These are phyloP conservation scores for Aspergillus persii DNA, from an alignment of 2,329 filamentous ascomycete species.

Conservation along the genomic window DNA sequence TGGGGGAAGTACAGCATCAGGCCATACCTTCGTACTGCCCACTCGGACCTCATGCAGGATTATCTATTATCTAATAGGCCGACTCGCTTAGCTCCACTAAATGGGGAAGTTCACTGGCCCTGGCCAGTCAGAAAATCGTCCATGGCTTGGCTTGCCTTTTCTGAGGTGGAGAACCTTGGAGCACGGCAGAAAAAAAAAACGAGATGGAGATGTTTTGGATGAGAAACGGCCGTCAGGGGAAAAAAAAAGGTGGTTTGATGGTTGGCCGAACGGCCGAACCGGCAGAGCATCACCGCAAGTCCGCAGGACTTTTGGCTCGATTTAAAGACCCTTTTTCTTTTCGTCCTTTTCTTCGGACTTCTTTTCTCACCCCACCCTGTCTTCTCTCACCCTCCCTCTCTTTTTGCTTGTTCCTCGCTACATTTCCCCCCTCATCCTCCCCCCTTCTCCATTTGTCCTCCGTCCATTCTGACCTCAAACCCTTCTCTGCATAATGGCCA, in stretches of 20 bases:
- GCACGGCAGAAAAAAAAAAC: slow-evolving; percentile 8
- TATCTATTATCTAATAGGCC: slow-evolving; percentile 7
- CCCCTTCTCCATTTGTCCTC: slow-evolving; percentile 6
- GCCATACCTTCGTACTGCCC: neutral
- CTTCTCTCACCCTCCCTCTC: neutral
- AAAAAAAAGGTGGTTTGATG: slow-evolving; percentile 5
- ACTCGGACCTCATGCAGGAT: neutral
- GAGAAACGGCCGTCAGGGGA: neutral
- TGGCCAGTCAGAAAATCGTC: neutral
- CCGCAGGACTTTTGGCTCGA: neutral
- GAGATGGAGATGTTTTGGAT: slow-evolving; percentile 1
- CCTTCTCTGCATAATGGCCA: slow-evolving; percentile 50
- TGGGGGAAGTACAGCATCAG: neutral
- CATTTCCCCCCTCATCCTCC: neutral
- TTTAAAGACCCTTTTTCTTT: slow-evolving; percentile 2
- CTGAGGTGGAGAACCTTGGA: slow-evolving; percentile 1
- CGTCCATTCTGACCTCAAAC: slow-evolving; percentile 1
- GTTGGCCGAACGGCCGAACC: slow-evolving; percentile 6
- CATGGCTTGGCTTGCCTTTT: slow-evolving; percentile 6
- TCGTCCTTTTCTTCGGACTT: slow-evolving; percentile 4
- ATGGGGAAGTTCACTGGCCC: neutral
- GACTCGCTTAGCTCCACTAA: neutral
- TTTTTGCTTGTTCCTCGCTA: neutral
- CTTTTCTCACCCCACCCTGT: slow-evolving; percentile 6
- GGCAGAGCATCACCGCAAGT: slow-evolving; percentile 6